A percentile compares a stretch with the other conserved stretches of the same genome.
Conservation (phyloP, 2,329 filamentous ascomycete species). For the Botrytis cinerea region DNA sequence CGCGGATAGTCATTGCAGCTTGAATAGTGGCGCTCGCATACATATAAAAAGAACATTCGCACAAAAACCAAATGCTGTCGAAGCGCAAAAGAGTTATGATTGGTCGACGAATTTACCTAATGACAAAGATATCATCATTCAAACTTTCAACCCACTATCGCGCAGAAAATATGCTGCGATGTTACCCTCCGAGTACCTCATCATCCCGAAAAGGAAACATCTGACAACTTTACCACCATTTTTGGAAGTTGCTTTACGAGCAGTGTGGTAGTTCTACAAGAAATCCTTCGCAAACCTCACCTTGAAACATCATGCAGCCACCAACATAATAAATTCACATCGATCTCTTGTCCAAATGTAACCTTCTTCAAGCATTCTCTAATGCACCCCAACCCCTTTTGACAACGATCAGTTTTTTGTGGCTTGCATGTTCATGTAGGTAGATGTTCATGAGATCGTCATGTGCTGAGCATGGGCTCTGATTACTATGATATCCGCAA, state of each 20-base stretch:
- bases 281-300: slow-evolving; percentile 13
- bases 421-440: not conserved
- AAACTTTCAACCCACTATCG: not conserved
- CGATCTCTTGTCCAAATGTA: not conserved
- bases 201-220: not conserved
- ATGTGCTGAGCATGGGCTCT: not conserved
- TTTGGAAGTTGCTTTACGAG: slow-evolving; percentile 9
- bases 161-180: not conserved
- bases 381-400: not conserved
- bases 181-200: not conserved
- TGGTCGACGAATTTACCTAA: not conserved
- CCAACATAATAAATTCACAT: not conserved
- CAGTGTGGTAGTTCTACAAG: not conserved
- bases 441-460: not conserved
- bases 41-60: slow-evolving; percentile 5
- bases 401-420: not conserved
- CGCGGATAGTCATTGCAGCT: not conserved
- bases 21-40: not conserved
- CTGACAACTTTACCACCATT: not conserved
- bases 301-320: slow-evolving; percentile 7
- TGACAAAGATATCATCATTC: not conserved
- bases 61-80: not conserved
- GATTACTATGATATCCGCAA: not conserved
- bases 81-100: not conserved
- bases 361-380: not conserved